Evolutionary conservation across 805 yeast genomes (phyloP), one percentile per base, ranked within the genome.

Genomic region (Candida quercuum): DNA sequence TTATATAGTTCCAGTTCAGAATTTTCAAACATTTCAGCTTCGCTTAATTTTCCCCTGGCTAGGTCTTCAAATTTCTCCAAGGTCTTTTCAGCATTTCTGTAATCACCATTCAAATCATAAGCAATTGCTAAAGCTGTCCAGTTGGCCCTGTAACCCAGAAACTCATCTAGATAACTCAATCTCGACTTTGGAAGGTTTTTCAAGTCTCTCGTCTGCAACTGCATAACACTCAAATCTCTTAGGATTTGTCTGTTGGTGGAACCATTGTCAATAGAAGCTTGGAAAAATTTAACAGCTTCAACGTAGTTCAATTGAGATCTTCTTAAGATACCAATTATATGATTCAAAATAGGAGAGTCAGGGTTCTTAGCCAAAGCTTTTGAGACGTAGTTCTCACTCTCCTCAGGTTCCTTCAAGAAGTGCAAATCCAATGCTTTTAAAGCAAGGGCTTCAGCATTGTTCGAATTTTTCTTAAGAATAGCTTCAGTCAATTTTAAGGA

Each of bases 51-150:
- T 14, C 80, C 91, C 49, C 71, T 73, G 24, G 87, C 76, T 23
- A 86, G 63, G 22, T 74, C 80, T 58, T 91, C 96, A 51, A 86
- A 86, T 50, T 83, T 79, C 16, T 74, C 55, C 49, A 89, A 70
- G 2, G 91, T 84, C 39, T 74, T 74, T 39, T 81, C 80, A 6
- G 96, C 91, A 18, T 75, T 76, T 26, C 65, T 67, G 52, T 69
- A 73, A 52, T 88, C 86, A 19, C 74, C 72, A 56, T 75, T 76
- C 55, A 89, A 67, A 58, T 85, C 86, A 55, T 83, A 86, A 1
- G 97, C 95, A 30, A 87, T 71, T 1, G 95, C 96, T 36, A 84
- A 69, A 0, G 82, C 81, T 2, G 95, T 84, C 96, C 96, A 89
- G 55, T 86, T 85, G 43, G 91, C 88, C 46, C 96, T 74, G 56